Evolutionary conservation across 2,329 filamentous ascomycete species (phyloP), one percentile per base, ranked within the genome.

Genomic region (Diplocarpon rosae): DNA sequence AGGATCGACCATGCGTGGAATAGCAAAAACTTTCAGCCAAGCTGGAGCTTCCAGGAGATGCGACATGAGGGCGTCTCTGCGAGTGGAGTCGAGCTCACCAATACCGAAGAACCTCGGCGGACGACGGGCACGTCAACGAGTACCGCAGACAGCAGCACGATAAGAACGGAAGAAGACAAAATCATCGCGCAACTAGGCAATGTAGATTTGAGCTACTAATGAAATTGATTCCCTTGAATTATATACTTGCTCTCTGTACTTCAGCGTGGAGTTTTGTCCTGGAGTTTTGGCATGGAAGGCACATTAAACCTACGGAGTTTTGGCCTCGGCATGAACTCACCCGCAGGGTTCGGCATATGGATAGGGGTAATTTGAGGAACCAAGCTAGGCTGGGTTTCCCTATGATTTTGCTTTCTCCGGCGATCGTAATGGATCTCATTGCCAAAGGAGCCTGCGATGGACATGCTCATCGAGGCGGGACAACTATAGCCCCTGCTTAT

Each of bases 1-100:
- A 71, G 80, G 43, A 75, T 85, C 42, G 67, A 73, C 46, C 72
- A 80, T 51, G 82, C 82, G 0, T 86, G 82, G 82, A 73, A 85
- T 57, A 83, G 77, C 66, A 75, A 72, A 55, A 52, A 61, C 12
- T 86, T 85, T 59, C 71, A 78, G 52, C 81, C 82, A 1, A 79
- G 72, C 57, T 82, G 78, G 78, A 81, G 76, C 57, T 82, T 82
- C 64, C 78, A 80, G 58, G 75, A 81, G 57, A 73, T 82, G 54
- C 69, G 78, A 43, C 72, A 79, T 52, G 71, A 77, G 56, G 59
- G 58, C 2, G 52, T 48, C 6, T 55, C 54, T 9, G 48, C 60
- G 7, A 61, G 57, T 49, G 59, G 60, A 8, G 52, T 62, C 9
- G 56, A 59, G 48, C 47, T 61, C 14, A 47, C 51, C 7, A 51